Evolutionary conservation across 139 green algal genomes (phyloP), one percentile per base, ranked within the genome.

Genomic region (Nannochloris sp.): DNA sequence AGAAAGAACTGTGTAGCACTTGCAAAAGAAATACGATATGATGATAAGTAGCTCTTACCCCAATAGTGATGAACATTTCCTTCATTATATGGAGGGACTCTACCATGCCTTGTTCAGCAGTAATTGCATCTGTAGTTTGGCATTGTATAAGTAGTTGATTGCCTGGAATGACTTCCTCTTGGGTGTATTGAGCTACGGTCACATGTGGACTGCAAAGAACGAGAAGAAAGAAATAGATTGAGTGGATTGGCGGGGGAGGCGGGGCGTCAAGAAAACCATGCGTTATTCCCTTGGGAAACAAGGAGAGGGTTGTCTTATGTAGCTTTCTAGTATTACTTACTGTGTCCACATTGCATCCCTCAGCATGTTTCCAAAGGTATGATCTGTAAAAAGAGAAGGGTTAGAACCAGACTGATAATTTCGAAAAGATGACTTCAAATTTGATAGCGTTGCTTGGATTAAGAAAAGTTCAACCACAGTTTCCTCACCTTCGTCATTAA

Each of bases 281-380:
- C 12, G 29, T 39, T 30, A 19, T 58, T 9, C 35, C 12, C 9
- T 58, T 29, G 9, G 12, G 29, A 60, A 13, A 60, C n/a, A n/a
- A n/a, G n/a, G n/a, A n/a, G n/a, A n/a, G n/a, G n/a, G n/a, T n/a
- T n/a, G n/a, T n/a, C n/a, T n/a, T n/a, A n/a, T n/a, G n/a, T n/a
- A n/a, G n/a, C n/a, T n/a, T n/a, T n/a, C n/a, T n/a, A n/a, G 27
- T 36, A 57, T 14, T 9, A 71, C 64, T 12, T 33, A 71, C 64
- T 78, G 71, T 19, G 29, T 35, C 71, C 71, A 78, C 65, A 78
- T 66, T 13, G 69, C 59, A 42, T 74, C 64, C 6, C 71, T 64
- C 24, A 78, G 37, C 14, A 67, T 30, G 32, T 74, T 78, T 12
- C 71, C 71, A 15, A 78, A 29, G n/a, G 71, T 78, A 60, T 78